A percentile compares a stretch with the other conserved stretches of the same genome.
Conservation (phyloP, 1,139 yeast genomes). For the Petasospora rhodanensis region DNA sequence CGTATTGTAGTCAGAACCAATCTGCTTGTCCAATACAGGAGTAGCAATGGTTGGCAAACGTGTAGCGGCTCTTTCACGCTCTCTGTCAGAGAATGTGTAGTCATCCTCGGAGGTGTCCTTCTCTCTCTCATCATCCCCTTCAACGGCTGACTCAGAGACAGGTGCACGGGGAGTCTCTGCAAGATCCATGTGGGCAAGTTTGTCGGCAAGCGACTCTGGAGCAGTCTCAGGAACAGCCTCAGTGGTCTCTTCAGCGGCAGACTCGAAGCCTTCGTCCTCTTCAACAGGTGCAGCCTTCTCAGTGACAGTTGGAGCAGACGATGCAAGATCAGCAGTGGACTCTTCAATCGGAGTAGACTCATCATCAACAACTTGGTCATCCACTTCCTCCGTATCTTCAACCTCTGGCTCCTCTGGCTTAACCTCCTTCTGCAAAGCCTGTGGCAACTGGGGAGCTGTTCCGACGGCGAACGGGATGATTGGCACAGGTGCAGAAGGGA, state of each 20-base stretch:
- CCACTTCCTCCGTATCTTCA: background rate
- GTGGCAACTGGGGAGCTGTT: constrained; percentile 27
- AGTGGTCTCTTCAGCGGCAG: too few species aligned
- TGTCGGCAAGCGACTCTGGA: constrained; percentile 11
- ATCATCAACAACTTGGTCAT: background rate
- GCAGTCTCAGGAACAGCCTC: too few species aligned
- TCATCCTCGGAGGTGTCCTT: constrained; percentile 21
- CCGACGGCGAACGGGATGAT: constrained; percentile 46
- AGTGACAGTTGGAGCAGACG: constrained; percentile 7
- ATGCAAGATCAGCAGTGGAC: constrained; percentile 1
- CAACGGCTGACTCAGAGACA: constrained; percentile 24
- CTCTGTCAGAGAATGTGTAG: constrained; percentile 18
- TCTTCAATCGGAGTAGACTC: constrained; percentile 6
- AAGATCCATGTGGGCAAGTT: constrained; percentile 15
- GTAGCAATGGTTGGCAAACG: constrained; percentile 7
- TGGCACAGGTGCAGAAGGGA: constrained; percentile 41
- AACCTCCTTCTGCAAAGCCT: constrained; percentile 21
- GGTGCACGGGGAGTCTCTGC: constrained; percentile 5
- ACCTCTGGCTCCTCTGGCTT: constrained; percentile 2
- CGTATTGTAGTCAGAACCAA: constrained; percentile 24
- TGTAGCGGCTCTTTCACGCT: constrained; percentile 15
- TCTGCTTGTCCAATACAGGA: constrained; percentile 6
- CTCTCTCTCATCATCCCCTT: constrained; percentile 26
- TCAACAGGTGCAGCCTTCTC: constrained; percentile 7
- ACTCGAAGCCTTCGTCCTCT: constrained; percentile 9